Base-by-base conservation (phyloP, 2,329 filamentous ascomycete species). In the Diaporthe sp. region DNA sequence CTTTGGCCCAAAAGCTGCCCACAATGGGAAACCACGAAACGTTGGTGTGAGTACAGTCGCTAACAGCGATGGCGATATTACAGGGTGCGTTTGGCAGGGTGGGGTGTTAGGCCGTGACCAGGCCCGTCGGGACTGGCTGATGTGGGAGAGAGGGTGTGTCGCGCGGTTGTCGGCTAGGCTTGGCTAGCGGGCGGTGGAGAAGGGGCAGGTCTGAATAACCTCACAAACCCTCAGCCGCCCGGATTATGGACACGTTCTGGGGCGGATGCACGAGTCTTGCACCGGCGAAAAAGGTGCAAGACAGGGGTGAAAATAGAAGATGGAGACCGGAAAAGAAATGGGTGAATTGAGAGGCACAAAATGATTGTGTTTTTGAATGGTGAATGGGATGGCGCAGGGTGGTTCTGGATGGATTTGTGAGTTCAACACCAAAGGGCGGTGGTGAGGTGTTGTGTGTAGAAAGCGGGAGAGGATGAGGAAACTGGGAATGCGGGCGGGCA, bases 291-390 rank as follows among this genome's bases (percentile, higher is more conserved):
- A 79, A 63, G 39, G 69, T 71, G 63, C 71, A 69, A 63, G 47
- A 66, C 69, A 73, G 79, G 70, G 80, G 80, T 76, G 73, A 71
- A 77, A 63, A 56, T 63, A 74, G 72, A 70, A 74, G 75, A 81
- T 77, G 37, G 75, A 76, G 32, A 17, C 37, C 75, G 70, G 78
- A 76, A 80, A 77, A 77, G 75, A 78, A 80, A 80, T 77, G 81
- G 79, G 80, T 76, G 70, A 76, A 76, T 72, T 77, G 72, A 72
- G 79, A 73, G 74, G 81, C 80, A 82, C 79, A 81, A 77, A 82
- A 83, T 82, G 79, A 80, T 77, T 77, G 63, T 73, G 61, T 77
- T 85, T 83, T 83, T 76, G 75, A 73, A 82, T 85, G 84, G 82
- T 76, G 30, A 77, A 80, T 76, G 73, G 80, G 77, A 71, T 70